Conservation (phyloP, 495 filamentous ascomycete species). For the Penicillium antarcticum region DNA sequence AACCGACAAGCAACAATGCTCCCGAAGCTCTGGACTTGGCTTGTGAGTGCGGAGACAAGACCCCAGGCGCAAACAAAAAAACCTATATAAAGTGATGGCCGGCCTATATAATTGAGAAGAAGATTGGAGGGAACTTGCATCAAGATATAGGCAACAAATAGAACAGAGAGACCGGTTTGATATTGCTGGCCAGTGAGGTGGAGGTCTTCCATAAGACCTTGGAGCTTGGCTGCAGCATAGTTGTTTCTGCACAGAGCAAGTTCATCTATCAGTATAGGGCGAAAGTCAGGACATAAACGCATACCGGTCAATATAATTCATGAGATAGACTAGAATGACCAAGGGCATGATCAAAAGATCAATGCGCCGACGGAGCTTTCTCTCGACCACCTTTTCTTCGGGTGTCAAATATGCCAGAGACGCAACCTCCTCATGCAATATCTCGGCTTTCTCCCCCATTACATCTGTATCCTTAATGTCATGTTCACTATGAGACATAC, state of each 20-base stretch:
- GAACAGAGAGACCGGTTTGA: slow-evolving; percentile 8
- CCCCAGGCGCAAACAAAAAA: too few species aligned
- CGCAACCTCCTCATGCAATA: too few species aligned
- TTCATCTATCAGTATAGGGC: not conserved
- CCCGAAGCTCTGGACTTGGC: slow-evolving; percentile 40
- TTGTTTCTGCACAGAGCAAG: slow-evolving; percentile 24
- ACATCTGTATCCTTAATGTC: too few species aligned
- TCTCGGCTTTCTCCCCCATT: too few species aligned
- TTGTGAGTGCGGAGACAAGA: slow-evolving; percentile 16
- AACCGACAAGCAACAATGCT: slow-evolving; percentile 42
- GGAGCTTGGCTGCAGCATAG: slow-evolving; percentile 35
- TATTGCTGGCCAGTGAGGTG: slow-evolving; percentile 26
- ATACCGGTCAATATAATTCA: slow-evolving; percentile 39
- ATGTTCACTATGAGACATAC: too few species aligned
- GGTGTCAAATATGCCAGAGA: too few species aligned
- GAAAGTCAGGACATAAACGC: too few species aligned
- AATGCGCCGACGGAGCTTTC: too few species aligned
- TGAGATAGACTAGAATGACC: slow-evolving; percentile 28
- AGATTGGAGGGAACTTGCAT: slow-evolving; percentile 44
- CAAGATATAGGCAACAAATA: slow-evolving; percentile 26
- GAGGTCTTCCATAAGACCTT: slow-evolving; percentile 33
- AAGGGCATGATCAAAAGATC: too few species aligned
- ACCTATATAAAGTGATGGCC: slow-evolving; percentile 26
- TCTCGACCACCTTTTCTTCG: too few species aligned
- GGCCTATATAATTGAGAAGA: slow-evolving; percentile 39